Conservation (phyloP, 176 grass and related monocot species). For the Poa pratensis region DNA sequence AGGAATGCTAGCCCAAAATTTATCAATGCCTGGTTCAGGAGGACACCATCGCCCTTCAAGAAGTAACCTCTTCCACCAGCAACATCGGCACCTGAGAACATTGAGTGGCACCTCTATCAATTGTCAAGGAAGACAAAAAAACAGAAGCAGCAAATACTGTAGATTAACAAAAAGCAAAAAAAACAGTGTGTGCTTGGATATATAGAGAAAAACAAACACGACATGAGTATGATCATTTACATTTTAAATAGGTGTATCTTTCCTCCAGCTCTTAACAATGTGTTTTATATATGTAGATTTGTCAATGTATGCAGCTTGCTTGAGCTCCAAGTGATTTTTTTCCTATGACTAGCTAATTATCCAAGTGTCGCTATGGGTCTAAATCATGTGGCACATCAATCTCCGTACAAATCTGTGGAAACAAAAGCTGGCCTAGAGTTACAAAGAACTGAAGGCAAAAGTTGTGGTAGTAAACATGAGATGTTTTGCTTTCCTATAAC, state of each 20-base stretch:
- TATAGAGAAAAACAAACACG: neutral
- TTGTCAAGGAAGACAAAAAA: neutral
- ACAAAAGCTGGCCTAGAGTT: no score
- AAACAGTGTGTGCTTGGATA: neutral
- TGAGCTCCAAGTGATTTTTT: neutral
- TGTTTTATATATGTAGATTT: neutral
- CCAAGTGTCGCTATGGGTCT: neutral
- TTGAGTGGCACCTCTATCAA: constrained; percentile 13
- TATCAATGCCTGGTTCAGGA: constrained; percentile 85
- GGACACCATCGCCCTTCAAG: constrained; percentile 82
- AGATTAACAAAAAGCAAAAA: neutral
- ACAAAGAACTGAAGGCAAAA: no score
- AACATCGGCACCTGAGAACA: constrained; percentile 71
- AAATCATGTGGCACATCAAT: neutral
- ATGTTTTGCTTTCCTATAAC: neutral
- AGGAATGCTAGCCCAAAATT: constrained; percentile 90
- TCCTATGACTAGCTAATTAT: neutral
- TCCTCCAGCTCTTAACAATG: neutral
- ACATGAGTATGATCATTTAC: neutral
- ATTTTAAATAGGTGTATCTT: neutral
- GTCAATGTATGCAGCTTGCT: neutral
- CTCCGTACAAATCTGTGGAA: no score
- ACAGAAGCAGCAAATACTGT: neutral
- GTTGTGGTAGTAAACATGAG: no score
- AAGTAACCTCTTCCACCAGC: constrained; percentile 86